Evolutionary conservation across 2,329 filamentous ascomycete genomes (phyloP).

Genomic region (Aspergillus niger): DNA sequence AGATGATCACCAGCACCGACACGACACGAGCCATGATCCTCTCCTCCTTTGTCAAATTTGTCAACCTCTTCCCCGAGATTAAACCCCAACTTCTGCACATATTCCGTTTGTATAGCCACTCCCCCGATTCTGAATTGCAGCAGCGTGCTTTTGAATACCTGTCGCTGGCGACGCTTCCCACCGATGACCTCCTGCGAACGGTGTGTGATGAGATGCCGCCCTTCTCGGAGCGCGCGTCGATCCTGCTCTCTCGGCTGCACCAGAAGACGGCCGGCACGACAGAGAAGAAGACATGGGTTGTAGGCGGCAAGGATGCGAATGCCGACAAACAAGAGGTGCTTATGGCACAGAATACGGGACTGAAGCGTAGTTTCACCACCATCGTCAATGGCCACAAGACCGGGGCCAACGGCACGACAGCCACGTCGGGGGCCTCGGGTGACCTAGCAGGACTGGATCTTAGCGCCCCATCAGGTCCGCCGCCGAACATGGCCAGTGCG

Average conservation of each 20-base stretch:
- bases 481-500: conserved; percentile 85
- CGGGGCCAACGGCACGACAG: conserved; percentile 37
- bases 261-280: conserved; percentile 91
- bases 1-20: conserved; percentile 85
- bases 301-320: conserved; percentile 96
- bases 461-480: conserved; percentile 58
- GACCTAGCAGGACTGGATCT: conserved; percentile 85
- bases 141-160: conserved; percentile 96
- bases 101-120: conserved; percentile 91
- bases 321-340: conserved; percentile 75
- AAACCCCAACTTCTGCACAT: conserved; percentile 90
- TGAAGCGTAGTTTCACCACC: conserved; percentile 80
- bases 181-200: conserved; percentile 87
- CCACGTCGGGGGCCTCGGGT: conserved; percentile 52
- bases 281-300: conserved; percentile 95
- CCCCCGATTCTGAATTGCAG: conserved; percentile 90
- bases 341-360: conserved; percentile 75
- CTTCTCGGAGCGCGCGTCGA: conserved; percentile 91
- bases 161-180: conserved; percentile 77
- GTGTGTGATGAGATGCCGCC: conserved; percentile 99
- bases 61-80: conserved; percentile 98
- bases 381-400: conserved; percentile 48
- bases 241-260: conserved; percentile 85
- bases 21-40: conserved; percentile 90
- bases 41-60: conserved; percentile 94